Percentiles rank a stretch among this genome's conserved stretches.
Conservation (phyloP, 2,329 filamentous ascomycete genomes). For the Cladophialophora psammophila region DNA sequence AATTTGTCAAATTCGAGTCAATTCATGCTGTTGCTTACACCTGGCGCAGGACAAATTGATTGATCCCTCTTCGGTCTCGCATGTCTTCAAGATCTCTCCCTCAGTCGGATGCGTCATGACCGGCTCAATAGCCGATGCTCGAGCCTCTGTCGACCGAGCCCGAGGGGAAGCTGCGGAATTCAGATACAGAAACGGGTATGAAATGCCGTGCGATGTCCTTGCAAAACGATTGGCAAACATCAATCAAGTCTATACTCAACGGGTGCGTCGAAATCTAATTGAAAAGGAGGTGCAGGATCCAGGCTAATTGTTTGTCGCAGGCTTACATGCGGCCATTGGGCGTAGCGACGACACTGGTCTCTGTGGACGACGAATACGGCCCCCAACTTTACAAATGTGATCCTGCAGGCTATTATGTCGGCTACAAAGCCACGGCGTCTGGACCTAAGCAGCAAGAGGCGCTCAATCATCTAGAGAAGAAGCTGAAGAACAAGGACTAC, state of each 20-base stretch:
- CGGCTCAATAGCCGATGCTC: constrained; percentile 95
- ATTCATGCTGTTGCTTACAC: constrained; percentile 40
- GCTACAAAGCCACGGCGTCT: constrained; percentile 97
- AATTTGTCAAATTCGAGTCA: constrained; percentile 18
- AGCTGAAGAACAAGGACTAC: constrained; percentile 97
- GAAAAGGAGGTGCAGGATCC: not conserved
- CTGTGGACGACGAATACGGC: constrained; percentile 88
- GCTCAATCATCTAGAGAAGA: constrained; percentile 98
- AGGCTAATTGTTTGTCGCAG: constrained; percentile 51
- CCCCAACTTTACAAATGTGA: constrained; percentile 99
- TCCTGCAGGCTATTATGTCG: constrained; percentile 95
- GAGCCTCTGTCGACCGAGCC: constrained; percentile 89
- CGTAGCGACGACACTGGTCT: constrained; percentile 93
- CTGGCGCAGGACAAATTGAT: constrained; percentile 91
- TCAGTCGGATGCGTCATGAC: constrained; percentile 99
- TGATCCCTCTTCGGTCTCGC: constrained; percentile 93
- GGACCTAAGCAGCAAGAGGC: constrained; percentile 99
- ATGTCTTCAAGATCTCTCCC: constrained; percentile 96
- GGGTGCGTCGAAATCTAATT: constrained; percentile 64
- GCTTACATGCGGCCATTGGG: constrained; percentile 98
- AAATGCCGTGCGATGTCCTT: constrained; percentile 98
- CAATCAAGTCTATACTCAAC: constrained; percentile 98
- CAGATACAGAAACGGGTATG: constrained; percentile 97
- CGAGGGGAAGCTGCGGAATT: constrained; percentile 97
- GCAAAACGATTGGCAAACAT: constrained; percentile 98